Conservation (phyloP, 2,329 filamentous ascomycete species). For the Aspergillus thermomutatus region DNA sequence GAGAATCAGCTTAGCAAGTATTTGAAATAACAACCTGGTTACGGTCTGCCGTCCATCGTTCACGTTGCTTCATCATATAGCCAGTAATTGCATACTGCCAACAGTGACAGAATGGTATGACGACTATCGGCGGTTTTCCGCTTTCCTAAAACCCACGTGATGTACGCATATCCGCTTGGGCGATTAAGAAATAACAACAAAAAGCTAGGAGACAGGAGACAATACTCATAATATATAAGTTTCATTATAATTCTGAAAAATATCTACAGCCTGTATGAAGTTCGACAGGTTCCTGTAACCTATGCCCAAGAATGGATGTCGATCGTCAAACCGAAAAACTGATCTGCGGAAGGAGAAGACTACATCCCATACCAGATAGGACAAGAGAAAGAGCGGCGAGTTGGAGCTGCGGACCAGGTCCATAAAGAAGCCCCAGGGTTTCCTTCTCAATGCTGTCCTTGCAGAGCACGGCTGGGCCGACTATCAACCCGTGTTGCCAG, state of each 20-base stretch:
- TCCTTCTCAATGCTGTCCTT: background rate
- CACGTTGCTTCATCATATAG: background rate
- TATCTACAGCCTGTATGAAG: background rate
- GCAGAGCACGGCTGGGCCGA: background rate
- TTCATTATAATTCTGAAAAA: background rate
- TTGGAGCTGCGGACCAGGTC: too few species aligned
- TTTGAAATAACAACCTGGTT: background rate
- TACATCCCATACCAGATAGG: background rate
- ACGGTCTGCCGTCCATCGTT: background rate
- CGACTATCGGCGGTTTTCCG: background rate
- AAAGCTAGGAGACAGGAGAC: background rate
- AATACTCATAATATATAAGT: background rate
- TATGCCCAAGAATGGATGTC: background rate
- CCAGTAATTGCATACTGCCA: background rate
- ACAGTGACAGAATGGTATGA: background rate
- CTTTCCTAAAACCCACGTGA: background rate
- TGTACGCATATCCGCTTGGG: background rate
- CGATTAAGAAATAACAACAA: background rate
- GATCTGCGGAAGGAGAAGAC: background rate
- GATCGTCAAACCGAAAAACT: background rate
- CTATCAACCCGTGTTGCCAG: background rate
- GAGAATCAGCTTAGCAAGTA: background rate
- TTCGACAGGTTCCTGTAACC: background rate
- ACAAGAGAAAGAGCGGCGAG: background rate
- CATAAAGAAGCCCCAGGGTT: background rate